These are phyloP conservation scores for Amanita brunnescens DNA, from an alignment of 768 basidiomycete species.

Conservation along the genomic window DNA sequence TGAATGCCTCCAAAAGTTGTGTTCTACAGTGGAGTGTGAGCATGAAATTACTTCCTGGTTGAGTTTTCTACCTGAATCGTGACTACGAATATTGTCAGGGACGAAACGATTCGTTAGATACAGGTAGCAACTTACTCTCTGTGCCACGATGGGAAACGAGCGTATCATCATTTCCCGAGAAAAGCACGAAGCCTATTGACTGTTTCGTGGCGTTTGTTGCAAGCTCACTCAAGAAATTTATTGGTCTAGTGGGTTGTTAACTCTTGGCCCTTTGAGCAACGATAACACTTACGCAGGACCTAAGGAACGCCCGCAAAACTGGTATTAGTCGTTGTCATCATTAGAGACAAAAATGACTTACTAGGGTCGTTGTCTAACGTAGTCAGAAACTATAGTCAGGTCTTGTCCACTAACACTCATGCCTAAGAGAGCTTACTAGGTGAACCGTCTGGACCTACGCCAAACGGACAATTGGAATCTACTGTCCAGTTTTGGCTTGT, in stretches of 20 bases:
- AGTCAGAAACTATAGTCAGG: slow-evolving; percentile 13
- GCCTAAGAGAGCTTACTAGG: slow-evolving; percentile 4
- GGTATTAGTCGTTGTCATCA: neutral
- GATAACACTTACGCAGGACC: slow-evolving; percentile 25
- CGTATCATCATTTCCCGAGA: slow-evolving; percentile 62
- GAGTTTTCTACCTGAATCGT: slow-evolving; percentile 39
- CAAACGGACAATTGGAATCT: slow-evolving; percentile 21
- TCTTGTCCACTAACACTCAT: slow-evolving; percentile 24
- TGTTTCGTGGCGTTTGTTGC: slow-evolving; percentile 53
- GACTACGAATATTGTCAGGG: slow-evolving; percentile 24
- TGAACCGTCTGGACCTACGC: slow-evolving; percentile 1
- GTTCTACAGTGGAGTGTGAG: slow-evolving; percentile 34
- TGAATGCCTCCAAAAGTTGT: slow-evolving; percentile 73
- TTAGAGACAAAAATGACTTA: slow-evolving; percentile 13
- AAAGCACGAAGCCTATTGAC: slow-evolving; percentile 46
- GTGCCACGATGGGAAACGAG: slow-evolving; percentile 56
- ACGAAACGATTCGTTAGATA: neutral
- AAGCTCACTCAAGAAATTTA: slow-evolving; percentile 56
- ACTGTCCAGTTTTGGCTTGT: slow-evolving; percentile 41
- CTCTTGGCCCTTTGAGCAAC: neutral
- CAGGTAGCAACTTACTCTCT: slow-evolving; percentile 35
- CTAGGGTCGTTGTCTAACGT: slow-evolving; percentile 26
- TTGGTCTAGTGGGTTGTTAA: slow-evolving; percentile 33
- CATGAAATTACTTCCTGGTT: neutral
- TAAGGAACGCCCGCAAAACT: slow-evolving; percentile 3